Conservation (phyloP, 805 yeast species). For the Vanderwaltozyma yarrowii region DNA sequence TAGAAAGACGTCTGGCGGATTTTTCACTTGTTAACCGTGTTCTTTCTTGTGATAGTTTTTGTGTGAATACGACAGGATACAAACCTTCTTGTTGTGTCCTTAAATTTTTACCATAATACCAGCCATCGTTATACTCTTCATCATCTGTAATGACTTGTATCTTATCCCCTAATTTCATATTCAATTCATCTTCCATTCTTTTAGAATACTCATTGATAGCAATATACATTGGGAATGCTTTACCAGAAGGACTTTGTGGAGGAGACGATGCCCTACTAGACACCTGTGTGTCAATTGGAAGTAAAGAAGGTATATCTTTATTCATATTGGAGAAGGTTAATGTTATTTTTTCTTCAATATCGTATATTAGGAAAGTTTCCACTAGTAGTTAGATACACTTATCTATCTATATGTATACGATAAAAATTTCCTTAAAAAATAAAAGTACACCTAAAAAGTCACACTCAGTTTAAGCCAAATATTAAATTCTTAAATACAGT, state of each 20-base stretch:
- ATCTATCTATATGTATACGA: no score
- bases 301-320: neutral
- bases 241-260: neutral
- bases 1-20: slow-evolving; percentile 2
- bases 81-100: slow-evolving; percentile 69
- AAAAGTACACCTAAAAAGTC: no score
- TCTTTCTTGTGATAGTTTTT: slow-evolving; percentile 32
- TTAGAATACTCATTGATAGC: slow-evolving; percentile 84
- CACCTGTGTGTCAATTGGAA: neutral
- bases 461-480: no score
- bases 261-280: neutral
- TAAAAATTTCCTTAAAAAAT: no score
- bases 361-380: no score
- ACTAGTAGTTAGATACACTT: no score
- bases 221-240: slow-evolving; percentile 28
- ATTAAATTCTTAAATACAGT: no score
- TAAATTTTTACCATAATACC: slow-evolving; percentile 87
- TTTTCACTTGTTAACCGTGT: neutral
- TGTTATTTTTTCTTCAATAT: no score
- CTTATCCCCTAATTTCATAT: slow-evolving; percentile 70
- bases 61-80: slow-evolving; percentile 85
- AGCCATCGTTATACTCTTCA: slow-evolving; percentile 88
- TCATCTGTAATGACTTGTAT: slow-evolving; percentile 89
- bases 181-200: slow-evolving; percentile 82
- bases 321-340: neutral